Base-by-base conservation (phyloP, 2,329 filamentous ascomycete genomes). In the Amauroascus verrucosus region DNA sequence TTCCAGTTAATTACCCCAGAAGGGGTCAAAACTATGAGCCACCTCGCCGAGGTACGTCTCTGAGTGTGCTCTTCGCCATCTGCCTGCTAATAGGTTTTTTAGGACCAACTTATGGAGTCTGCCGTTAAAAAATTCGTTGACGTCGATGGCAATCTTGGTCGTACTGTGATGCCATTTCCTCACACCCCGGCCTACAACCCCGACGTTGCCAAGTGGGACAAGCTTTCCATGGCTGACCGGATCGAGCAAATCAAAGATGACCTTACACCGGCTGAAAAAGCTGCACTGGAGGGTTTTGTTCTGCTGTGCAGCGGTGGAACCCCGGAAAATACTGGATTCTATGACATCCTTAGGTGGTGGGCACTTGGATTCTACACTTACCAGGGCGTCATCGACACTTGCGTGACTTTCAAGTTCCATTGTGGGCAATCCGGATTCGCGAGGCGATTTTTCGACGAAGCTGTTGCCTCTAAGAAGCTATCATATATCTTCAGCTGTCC, bases 391-490 rank as follows among this genome's bases (percentile, higher is more conserved):
- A 50, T 30, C 22, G 48, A 50, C 33, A 30, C 33, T 3, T 50
- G 48, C 16, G 9, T 16, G 11, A 40, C 48, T 2, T 50, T 50
- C 48, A 50, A 50, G 18, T 30, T 50, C 7, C 48, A 35, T 20
- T 40, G 48, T 16, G 48, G 48, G 6, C 48, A 50, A 20, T 50
- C 48, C 6, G 48, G 16, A 41, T 50, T 50, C 32, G 48, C 48
- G 11, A 50, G 35, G 18, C 48, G 48, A 20, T 50, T 50, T n/a
- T 50, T 50, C 24, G 48, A 50, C 22, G 48, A 50, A 14, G 48
- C 48, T 6, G 22, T 30, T 43, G 48, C 18, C 13, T 40, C 33
- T 32, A 30, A 41, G 16, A 50, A 20, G 24, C 8, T 50, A 6
- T 50, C 48, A 11, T 50, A 50, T 32, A 22, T 43, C 18, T 41